A percentile compares a stretch with the other conserved stretches of the same genome.
Evolutionary conservation across 176 grass and related monocot genomes (phyloP).

Genomic region (Tillandsia leiboldiana): DNA sequence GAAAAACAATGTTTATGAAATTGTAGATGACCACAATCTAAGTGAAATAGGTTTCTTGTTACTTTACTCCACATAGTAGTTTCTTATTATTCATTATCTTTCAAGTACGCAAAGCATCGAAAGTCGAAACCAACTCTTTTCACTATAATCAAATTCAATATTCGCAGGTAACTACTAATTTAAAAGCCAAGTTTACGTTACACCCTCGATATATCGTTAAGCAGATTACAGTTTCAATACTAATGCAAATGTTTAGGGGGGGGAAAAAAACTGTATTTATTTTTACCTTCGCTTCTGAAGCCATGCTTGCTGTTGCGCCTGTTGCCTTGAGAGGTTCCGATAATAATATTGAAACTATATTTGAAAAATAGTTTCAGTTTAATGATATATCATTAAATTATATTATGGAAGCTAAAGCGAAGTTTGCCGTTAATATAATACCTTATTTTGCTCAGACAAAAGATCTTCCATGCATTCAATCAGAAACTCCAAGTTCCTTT

Average conservation of each 20-base stretch:
- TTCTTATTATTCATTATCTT: no score
- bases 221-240: neutral
- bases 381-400: neutral
- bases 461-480: constrained; percentile 99
- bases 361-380: constrained; percentile 9
- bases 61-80: no score
- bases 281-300: constrained; percentile 90
- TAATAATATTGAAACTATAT: constrained; percentile 99
- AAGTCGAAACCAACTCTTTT: no score
- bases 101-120: no score
- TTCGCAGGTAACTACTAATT: no score
- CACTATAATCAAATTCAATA: no score
- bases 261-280: neutral
- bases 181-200: no score
- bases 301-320: constrained; percentile 91
- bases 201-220: no score
- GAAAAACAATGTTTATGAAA: no score
- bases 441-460: constrained; percentile 90
- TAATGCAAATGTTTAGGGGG: neutral
- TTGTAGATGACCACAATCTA: no score
- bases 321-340: constrained; percentile 79
- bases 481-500: constrained; percentile 95
- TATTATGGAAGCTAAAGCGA: neutral
- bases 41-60: no score
- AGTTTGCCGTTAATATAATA: constrained; percentile 10